A percentile compares a stretch with the other conserved stretches of the same genome.
Conservation (phyloP, 179 eudicot species). For the Amaranthus tricolor region DNA sequence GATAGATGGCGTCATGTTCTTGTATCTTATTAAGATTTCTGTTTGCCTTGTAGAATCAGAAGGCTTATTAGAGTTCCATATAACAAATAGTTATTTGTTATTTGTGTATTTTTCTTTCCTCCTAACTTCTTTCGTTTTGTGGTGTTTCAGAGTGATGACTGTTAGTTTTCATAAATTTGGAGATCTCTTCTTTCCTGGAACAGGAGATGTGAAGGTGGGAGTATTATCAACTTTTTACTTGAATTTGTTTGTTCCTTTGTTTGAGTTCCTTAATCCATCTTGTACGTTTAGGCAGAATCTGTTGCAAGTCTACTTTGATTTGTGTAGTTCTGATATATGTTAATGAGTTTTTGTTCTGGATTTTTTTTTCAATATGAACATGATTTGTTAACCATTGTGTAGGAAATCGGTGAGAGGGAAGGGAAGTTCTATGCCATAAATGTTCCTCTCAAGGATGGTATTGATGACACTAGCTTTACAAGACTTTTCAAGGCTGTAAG, state of each 20-base stretch:
- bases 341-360: not conserved
- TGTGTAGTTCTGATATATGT: not conserved
- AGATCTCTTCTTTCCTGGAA: conserved; percentile 92
- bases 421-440: conserved; percentile 91
- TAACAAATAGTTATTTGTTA: not conserved
- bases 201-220: conserved; percentile 94
- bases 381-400: conserved; percentile 23
- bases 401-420: conserved; percentile 96
- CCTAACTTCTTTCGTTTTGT: conserved; percentile 10
- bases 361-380: conserved; percentile 10
- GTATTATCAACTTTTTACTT: not conserved
- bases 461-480: conserved; percentile 82
- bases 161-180: conserved; percentile 97
- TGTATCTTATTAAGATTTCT: not conserved
- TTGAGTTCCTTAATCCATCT: not conserved
- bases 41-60: not conserved
- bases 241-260: not conserved
- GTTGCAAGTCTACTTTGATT: not conserved
- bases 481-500: conserved; percentile 87
- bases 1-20: not conserved
- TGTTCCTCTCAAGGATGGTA: conserved; percentile 96
- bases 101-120: not conserved
- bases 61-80: not conserved
- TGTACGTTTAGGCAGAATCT: conserved; percentile 1
- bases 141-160: conserved; percentile 82